Base-by-base conservation (phyloP, 176 grass and related monocot genomes). In the Eremochloa ophiuroides region DNA sequence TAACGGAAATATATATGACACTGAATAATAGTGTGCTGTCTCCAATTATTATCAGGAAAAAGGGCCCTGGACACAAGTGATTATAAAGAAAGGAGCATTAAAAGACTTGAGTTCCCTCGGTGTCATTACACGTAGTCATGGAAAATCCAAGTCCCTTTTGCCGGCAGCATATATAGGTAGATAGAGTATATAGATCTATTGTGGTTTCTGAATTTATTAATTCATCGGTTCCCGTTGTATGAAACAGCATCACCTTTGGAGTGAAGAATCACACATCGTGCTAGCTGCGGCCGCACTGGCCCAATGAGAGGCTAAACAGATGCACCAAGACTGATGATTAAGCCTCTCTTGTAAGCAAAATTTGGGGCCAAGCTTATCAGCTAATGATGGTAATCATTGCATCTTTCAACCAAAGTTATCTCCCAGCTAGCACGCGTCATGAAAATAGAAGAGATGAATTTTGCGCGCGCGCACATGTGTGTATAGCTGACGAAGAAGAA, bases 341-440 rank as follows among this genome's bases (percentile, higher is more conserved):
- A 39, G 43, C 56, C 66, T 56, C 27, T 58, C 80, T 62, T 80
- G 62, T 39, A 88, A 80, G 69, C 81, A 84, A 88, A 31, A 69
- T 69, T 48, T 37, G 1, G 20, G 47, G 25, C 8, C 71, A 76
- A 63, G 42, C 71, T 71, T 89, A 65, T 81, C 71, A 12, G 11
- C 56, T 85, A 89, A 89, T 82, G 77, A 81, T 77, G 87, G 20
- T 35, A 75, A 82, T 77, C 71, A 77, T 85, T 50, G 42, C 64
- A 23, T 75, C 46, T 76, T 75, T 41, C 35, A 44, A 30, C 26
- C 65, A 60, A 81, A 81, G 79, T 71, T 20, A 81, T 69, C 39
- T n/a, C 29, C 76, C 12, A 30, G 31, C n/a, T n/a, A n/a, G 59
- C 40, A 47, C 31, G 8, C 20, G n/a, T 69, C 66, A n/a, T 2